Conservation (phyloP, 2,329 filamentous ascomycete species). For the Neofusicoccum parvum region DNA sequence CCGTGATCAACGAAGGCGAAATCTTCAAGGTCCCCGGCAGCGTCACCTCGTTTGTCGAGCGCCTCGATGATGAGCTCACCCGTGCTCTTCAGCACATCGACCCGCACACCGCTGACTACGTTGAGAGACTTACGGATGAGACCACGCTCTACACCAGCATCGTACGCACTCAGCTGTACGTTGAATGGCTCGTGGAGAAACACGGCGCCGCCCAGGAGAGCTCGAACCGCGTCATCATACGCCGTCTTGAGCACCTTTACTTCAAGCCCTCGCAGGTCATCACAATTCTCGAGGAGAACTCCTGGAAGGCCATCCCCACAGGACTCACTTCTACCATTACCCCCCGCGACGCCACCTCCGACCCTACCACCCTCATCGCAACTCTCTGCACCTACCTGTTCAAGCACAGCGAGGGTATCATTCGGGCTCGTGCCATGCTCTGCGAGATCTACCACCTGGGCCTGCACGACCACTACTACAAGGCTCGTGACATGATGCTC, state of each 20-base stretch:
- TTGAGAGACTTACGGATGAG: conserved; percentile 91
- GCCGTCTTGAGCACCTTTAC: conserved; percentile 94
- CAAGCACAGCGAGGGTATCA: conserved; percentile 90
- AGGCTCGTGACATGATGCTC: conserved; percentile 97
- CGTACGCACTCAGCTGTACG: conserved; percentile 84
- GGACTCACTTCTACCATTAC: conserved; percentile 78
- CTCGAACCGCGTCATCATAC: conserved; percentile 89
- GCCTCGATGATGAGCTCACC: conserved; percentile 94
- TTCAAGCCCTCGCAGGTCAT: conserved; percentile 97
- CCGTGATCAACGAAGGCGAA: conserved; percentile 70
- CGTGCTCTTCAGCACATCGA: conserved; percentile 97
- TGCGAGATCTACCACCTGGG: conserved; percentile 99
- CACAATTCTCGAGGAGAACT: conserved; percentile 89
- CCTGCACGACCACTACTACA: conserved; percentile 97
- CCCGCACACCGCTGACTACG: conserved; percentile 97
- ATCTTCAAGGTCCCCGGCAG: conserved; percentile 92
- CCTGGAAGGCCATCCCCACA: conserved; percentile 78
- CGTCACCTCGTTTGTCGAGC: conserved; percentile 90
- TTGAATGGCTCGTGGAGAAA: conserved; percentile 76
- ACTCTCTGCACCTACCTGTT: conserved; percentile 95
- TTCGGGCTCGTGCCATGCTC: conserved; percentile 93
- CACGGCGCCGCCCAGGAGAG: conserved; percentile 80
- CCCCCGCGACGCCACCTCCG: conserved; percentile 66
- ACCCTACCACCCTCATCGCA: conserved; percentile 77
- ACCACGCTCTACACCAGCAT: conserved; percentile 88